These are phyloP conservation scores for Ascochyta pisi DNA, from an alignment of 2,329 filamentous ascomycete species.

Conservation along the genomic window DNA sequence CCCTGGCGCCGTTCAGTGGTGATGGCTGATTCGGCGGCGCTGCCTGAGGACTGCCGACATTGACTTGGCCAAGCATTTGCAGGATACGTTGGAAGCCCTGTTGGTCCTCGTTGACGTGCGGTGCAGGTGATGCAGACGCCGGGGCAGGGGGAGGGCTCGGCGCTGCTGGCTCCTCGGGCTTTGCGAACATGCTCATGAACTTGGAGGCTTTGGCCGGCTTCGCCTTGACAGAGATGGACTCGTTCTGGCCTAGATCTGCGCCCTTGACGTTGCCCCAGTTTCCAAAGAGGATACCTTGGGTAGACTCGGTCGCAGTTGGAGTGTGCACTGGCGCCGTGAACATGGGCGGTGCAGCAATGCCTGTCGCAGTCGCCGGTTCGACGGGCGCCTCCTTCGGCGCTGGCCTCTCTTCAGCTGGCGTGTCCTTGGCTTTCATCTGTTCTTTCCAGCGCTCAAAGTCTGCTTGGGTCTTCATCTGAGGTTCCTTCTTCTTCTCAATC, in stretches of 20 bases:
- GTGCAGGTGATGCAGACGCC: constrained; percentile 33
- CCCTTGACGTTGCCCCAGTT: constrained; percentile 61
- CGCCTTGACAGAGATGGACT: constrained; percentile 46
- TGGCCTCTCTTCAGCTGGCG: constrained; percentile 55
- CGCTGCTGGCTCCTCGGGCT: constrained; percentile 46
- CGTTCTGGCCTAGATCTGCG: constrained; percentile 42
- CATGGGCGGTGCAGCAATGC: constrained; percentile 31
- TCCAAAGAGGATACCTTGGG: constrained; percentile 80
- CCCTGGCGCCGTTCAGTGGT: constrained; percentile 36
- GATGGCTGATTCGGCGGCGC: constrained; percentile 29
- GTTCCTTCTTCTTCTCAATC: constrained; percentile 70
- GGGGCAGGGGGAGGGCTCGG: constrained; percentile 23
- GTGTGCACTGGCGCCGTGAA: constrained; percentile 59
- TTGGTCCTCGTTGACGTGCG: constrained; percentile 70
- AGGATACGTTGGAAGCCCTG: constrained; percentile 85
- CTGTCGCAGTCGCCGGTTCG: constrained; percentile 28
- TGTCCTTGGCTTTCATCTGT: constrained; percentile 75
- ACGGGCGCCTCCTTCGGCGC: constrained; percentile 40
- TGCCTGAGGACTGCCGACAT: constrained; percentile 26
- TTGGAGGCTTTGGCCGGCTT: constrained; percentile 76
- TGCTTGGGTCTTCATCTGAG: constrained; percentile 79
- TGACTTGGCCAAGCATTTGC: constrained; percentile 73
- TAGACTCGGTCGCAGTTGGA: constrained; percentile 66
- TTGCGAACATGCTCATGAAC: constrained; percentile 76
- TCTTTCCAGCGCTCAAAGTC: constrained; percentile 97